phyloP scores from a whole-genome alignment of 2,329 filamentous ascomycete species.

The Xylaria sp. region DNA sequence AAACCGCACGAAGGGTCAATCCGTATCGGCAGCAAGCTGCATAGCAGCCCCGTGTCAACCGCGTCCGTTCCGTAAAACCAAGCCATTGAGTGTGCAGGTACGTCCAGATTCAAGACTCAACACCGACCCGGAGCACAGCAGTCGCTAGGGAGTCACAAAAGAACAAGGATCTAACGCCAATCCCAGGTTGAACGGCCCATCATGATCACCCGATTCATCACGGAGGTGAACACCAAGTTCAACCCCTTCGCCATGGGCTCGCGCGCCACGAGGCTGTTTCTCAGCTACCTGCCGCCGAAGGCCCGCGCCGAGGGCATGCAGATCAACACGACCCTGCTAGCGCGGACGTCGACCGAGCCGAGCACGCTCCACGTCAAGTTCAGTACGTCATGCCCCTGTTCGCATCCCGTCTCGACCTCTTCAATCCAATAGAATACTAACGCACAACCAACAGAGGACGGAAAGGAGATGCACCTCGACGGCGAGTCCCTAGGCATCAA shows the following conservation, averaged over 20 bases:
- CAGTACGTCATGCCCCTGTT: slow-evolving; percentile 52
- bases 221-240: slow-evolving; percentile 81
- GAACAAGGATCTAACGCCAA: too few relatives aligned
- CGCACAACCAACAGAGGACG: slow-evolving; percentile 63
- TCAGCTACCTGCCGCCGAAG: slow-evolving; percentile 74
- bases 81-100: slow-evolving; percentile 4
- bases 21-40: not conserved
- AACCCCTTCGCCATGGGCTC: slow-evolving; percentile 81
- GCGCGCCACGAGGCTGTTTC: slow-evolving; percentile 81
- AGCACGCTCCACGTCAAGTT: slow-evolving; percentile 75
- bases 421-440: not conserved
- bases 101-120: not conserved
- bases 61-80: not conserved
- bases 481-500: slow-evolving; percentile 77
- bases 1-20: not conserved
- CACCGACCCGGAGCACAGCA: too few relatives aligned
- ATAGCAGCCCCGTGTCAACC: not conserved
- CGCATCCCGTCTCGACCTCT: not conserved
- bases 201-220: slow-evolving; percentile 85
- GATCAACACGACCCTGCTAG: slow-evolving; percentile 71
- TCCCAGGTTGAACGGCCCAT: slow-evolving; percentile 1
- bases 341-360: slow-evolving; percentile 61
- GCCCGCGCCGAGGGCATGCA: slow-evolving; percentile 69
- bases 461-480: slow-evolving; percentile 81
- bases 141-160: too few relatives aligned